Evolutionary conservation across 768 basidiomycete genomes (phyloP).

Genomic region (Leucosporidium yakuticum): DNA sequence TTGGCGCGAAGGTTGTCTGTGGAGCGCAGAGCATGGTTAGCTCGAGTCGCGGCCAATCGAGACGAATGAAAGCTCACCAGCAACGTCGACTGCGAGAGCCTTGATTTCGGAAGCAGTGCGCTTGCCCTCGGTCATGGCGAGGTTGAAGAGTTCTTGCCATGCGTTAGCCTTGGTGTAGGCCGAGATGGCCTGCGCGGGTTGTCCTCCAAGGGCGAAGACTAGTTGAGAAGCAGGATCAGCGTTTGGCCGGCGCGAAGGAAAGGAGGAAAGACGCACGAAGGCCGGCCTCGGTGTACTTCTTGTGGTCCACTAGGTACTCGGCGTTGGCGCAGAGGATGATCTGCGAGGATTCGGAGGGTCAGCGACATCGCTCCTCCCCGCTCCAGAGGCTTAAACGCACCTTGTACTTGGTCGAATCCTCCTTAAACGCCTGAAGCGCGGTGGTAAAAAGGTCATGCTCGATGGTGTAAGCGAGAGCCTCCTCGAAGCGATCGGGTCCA

Average conservation of each 20-base stretch:
- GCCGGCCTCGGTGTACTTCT: slow-evolving; percentile 78
- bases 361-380: neutral
- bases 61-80: slow-evolving; percentile 54
- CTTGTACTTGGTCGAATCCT: slow-evolving; percentile 48
- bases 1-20: slow-evolving; percentile 75
- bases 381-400: neutral
- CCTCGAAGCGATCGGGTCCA: slow-evolving; percentile 69
- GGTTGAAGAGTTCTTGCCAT: slow-evolving; percentile 87
- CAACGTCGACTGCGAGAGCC: slow-evolving; percentile 66
- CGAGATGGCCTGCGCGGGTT: slow-evolving; percentile 67
- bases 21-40: slow-evolving; percentile 11
- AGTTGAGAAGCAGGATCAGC: slow-evolving; percentile 9
- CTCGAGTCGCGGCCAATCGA: too few relatives aligned
- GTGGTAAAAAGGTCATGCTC: slow-evolving; percentile 65
- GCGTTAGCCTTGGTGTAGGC: slow-evolving; percentile 79
- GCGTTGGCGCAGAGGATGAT: slow-evolving; percentile 35
- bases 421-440: slow-evolving; percentile 74
- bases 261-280: slow-evolving; percentile 51
- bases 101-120: slow-evolving; percentile 55
- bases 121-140: slow-evolving; percentile 54
- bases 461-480: slow-evolving; percentile 73
- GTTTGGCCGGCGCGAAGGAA: neutral
- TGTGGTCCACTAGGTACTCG: slow-evolving; percentile 61
- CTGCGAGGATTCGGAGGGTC: slow-evolving; percentile 1
- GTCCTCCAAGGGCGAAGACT: slow-evolving; percentile 66